Evolutionary conservation across 768 basidiomycete genomes (phyloP), one percentile per base, ranked within the genome.

Genomic region (Amanita fuliginea): DNA sequence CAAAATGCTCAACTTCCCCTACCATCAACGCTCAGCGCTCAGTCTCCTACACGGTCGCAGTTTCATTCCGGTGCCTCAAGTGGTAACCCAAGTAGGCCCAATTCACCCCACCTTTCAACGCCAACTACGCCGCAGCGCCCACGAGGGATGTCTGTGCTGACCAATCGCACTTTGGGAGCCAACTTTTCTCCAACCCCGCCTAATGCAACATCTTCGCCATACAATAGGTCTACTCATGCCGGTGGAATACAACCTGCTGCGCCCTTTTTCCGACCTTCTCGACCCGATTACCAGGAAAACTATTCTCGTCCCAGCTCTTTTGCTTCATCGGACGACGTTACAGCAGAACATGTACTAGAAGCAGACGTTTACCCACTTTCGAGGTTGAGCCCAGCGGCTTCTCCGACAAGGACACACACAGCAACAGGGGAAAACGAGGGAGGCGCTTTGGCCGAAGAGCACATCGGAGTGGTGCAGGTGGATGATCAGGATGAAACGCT

Each of bases 171-270:
- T 26, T 41, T 49, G 13, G 56, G 55, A 21, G 50, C 51, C 35
- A 47, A 49, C n/a, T 52, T 53, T 14, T 51, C 41, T 37, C 42
- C 49, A 37, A 46, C 59, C 32, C 54, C 54, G 22, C 60, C 59
- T 6, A 55, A 53, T 51, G 55, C 47, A 35, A 53, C 57, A 6
- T 52, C 46, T 30, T 54, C 61, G 42, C 53, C 52, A 8, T 61
- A 67, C 42, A 37, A 53, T 42, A 65, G 66, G 47, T 60, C 75
- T 1, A 81, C 83, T 0, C 83, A 87, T 61, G 80, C 81, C 10
- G 77, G 78, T 39, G 86, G 85, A 28, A 83, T 89, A 16, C 78
- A 81, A 49, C 86, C 89, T 13, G 80, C 86, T 8, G 77, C 85
- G 4, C 81, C 83, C 6, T 89, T 90, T 67, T 89, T 89, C 59